These are phyloP conservation scores for Scutellaria baicalensis DNA, from an alignment of 257 asterid genomes.

Conservation along the genomic window DNA sequence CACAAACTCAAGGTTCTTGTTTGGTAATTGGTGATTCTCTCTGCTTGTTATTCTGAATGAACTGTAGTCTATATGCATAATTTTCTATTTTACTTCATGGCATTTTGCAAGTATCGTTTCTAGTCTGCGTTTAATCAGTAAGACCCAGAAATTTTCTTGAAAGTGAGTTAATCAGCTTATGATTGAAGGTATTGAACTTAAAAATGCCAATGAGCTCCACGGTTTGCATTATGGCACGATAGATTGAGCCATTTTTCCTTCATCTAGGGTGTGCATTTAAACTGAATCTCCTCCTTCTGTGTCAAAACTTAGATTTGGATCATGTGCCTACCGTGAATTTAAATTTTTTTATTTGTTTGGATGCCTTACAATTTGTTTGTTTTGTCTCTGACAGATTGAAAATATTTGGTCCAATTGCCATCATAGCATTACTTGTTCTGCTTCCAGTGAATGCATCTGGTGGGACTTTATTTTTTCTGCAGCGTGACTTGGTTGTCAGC, in stretches of 20 bases:
- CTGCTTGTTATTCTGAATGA: background rate
- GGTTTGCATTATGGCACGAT: background rate
- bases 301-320: background rate
- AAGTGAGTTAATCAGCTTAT: background rate
- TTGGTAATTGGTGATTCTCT: background rate
- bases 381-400: conserved; percentile 51
- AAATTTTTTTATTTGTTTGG: background rate
- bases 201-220: background rate
- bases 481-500: conserved; percentile 79
- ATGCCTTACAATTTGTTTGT: background rate
- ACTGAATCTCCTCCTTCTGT: background rate
- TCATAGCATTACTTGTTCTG: conserved; percentile 67
- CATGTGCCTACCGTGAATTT: background rate
- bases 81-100: background rate
- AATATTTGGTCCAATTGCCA: conserved; percentile 78
- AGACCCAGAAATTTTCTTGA: background rate
- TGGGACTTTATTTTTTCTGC: conserved; percentile 63
- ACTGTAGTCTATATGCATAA: background rate
- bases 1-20: background rate
- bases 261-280: background rate
- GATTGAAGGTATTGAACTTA: background rate
- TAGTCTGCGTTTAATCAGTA: background rate
- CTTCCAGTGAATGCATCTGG: conserved; percentile 82
- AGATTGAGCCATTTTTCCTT: background rate
- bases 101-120: background rate